A percentile compares a stretch with the other conserved stretches of the same genome.
phyloP scores from a whole-genome alignment of 2,329 filamentous ascomycete species.

The Coleophoma cylindrospora region DNA sequence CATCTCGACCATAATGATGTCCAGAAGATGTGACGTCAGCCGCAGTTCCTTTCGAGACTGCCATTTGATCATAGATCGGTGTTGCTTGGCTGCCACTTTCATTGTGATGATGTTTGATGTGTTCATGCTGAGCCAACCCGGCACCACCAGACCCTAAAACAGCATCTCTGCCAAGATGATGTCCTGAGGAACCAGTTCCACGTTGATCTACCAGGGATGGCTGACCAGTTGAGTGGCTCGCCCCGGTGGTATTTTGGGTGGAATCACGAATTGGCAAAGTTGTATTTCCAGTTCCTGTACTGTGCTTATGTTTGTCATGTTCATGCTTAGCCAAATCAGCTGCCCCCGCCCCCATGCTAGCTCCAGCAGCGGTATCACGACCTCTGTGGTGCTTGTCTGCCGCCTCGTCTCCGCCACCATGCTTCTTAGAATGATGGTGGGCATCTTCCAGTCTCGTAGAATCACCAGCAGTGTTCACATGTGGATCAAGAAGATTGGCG shows the following conservation, averaged over 20 bases:
- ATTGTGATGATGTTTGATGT: not conserved
- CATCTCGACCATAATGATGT: constrained; percentile 9
- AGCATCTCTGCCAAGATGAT: not conserved
- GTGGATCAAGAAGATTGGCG: constrained; percentile 23
- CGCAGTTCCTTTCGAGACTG: constrained; percentile 13
- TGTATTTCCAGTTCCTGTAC: not conserved
- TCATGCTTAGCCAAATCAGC: not conserved
- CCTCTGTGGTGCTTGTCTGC: constrained; percentile 13
- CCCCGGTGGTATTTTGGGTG: not conserved
- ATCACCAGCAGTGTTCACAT: constrained; percentile 6
- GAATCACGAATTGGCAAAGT: not conserved
- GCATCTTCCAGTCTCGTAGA: constrained; percentile 11
- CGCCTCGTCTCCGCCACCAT: constrained; percentile 21
- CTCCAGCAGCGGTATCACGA: not conserved
- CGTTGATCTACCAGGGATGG: no score
- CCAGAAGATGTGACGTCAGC: not conserved
- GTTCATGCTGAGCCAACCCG: constrained; percentile 5
- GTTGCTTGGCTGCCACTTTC: not conserved
- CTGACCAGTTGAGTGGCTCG: not conserved
- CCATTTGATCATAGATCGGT: constrained; percentile 1
- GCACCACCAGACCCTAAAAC: constrained; percentile 1
- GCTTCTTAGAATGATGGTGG: constrained; percentile 8
- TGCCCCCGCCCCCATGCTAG: not conserved
- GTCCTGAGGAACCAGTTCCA: not conserved
- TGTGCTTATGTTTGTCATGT: not conserved